Evolutionary conservation across 2,329 filamentous ascomycete genomes (phyloP), one percentile per base, ranked within the genome.

Genomic region (Knoxdaviesia proteae): DNA sequence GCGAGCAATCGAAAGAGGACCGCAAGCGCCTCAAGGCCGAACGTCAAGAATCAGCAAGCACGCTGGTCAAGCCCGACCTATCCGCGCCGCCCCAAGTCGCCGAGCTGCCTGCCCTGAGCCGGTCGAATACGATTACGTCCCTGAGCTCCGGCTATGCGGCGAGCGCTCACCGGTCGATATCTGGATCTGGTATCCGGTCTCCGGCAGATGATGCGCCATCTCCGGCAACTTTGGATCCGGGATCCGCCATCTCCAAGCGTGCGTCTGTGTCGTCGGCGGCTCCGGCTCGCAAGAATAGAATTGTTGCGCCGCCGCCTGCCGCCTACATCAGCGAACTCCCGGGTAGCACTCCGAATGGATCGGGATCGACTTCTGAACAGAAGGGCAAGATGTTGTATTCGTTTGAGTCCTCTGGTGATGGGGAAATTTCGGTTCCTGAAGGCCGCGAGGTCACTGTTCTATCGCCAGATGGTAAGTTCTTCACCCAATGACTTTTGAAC

Each of bases 1-100:
- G 90, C 41, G 90, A 96, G 55, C 76, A 90, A 55, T 79, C 69
- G 48, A 98, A 96, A 60, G 90, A 96, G 48, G 87, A 94, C 52
- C 87, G 79, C 63, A 98, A 94, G 67, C 92, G 87, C 53, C 68
- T 93, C 50, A 96, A 96, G 60, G 70, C 71, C 37, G 80, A 87
- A 56, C 74, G 87, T 47, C 88, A 96, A 60, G 79, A 82, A 46
- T 69, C 77, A 5, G 80, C 87, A 8, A 82, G 79, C 52, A 62
- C 74, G 33, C 56, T 71, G 30, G 56, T 73, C 6, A 64, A 63
- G 36, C 64, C 71, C 1, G 58, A 59, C 20, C 56, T 60, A n/a
- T 62, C 61, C n/a, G 55, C 62, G 6, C 54, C 62, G 9, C 61
- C 67, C 11, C 67, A 70, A 34, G 62, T 70, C 10, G 64, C 76